Evolutionary conservation across 2,329 filamentous ascomycete species (phyloP).

Genomic region (Epichloe gansuensis): DNA sequence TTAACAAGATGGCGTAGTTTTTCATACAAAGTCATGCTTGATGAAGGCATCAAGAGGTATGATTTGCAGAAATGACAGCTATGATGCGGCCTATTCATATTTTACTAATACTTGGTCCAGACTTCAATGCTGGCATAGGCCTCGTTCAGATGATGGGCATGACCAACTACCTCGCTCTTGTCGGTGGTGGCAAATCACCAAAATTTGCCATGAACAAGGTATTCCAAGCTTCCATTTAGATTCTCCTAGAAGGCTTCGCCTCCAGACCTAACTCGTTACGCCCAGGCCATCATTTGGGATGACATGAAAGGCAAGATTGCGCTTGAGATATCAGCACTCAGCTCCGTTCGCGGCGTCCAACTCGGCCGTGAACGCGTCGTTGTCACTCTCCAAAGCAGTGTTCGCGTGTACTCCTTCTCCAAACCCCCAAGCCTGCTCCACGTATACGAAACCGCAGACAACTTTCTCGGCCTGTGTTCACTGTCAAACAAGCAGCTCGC

Average conservation of each 20-base stretch:
- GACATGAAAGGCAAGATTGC: slow-evolving; percentile 61
- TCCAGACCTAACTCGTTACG: not conserved
- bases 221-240: not conserved
- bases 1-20: slow-evolving; percentile 36
- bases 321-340: slow-evolving; percentile 69
- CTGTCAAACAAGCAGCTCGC: slow-evolving; percentile 61
- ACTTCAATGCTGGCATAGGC: slow-evolving; percentile 72
- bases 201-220: slow-evolving; percentile 84
- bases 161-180: slow-evolving; percentile 76
- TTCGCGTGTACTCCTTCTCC: slow-evolving; percentile 69
- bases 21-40: slow-evolving; percentile 58
- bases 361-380: slow-evolving; percentile 65
- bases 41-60: slow-evolving; percentile 43
- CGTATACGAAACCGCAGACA: slow-evolving; percentile 76
- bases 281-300: slow-evolving; percentile 77
- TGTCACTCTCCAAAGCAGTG: slow-evolving; percentile 68
- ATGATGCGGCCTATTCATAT: not conserved
- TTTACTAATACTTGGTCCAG: slow-evolving; percentile 23
- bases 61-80: not conserved
- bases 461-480: slow-evolving; percentile 67
- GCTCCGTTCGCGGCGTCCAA: slow-evolving; percentile 67
- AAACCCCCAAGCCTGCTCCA: slow-evolving; percentile 57
- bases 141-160: slow-evolving; percentile 77
- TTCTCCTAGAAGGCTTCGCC: not conserved
- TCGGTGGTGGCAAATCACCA: slow-evolving; percentile 74